Evolutionary conservation across 768 basidiomycete species (phyloP), one percentile per base, ranked within the genome.

Genomic region (Amanita exitialis): DNA sequence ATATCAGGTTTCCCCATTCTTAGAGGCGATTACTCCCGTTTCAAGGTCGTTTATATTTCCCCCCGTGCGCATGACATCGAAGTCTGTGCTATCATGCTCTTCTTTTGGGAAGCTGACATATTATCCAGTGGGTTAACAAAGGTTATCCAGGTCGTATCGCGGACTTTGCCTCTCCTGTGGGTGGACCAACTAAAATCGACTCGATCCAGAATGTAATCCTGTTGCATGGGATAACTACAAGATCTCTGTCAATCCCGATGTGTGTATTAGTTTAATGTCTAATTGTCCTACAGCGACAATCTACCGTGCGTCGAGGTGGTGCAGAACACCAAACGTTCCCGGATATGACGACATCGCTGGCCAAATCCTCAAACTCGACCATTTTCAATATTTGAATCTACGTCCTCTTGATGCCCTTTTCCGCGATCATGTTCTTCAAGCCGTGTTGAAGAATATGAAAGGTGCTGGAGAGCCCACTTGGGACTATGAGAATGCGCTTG

Each of bases 351-450:
- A 30, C 25, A 23, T 35, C 21, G 34, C n/a, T 35, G 36, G 25
- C 8, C 36, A 47, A 12, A 4, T 38, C 23, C 18, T 32, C 32
- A 32, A 32, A 32, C 32, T 13, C 32, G 32, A 32, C 13, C 32
- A 32, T 1, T 4, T 32, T 32, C 32, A 32, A 32, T 12, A 32
- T 32, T 30, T 12, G 30, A 12, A 12, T 30, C 12, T 30, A 13
- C 35, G 46, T 15, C 30, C 35, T 27, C 35, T 36, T 47, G 46
- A 47, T 16, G 27, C 37, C 10, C 36, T 38, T 16, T 35, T 38
- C 18, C 47, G 47, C 10, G 35, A 41, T 23, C 47, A 49, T 30
- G 34, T 37, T 37, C 47, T 37, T 15, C 47, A 49, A 39, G 13
- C 18, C 18, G 47, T 49, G 2, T 8, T 49, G 20, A 41, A 32